Percentiles rank a stretch among this genome's conserved stretches.
Evolutionary conservation across 305 asterid genomes (phyloP).

Genomic region (Fraxinus nigra): DNA sequence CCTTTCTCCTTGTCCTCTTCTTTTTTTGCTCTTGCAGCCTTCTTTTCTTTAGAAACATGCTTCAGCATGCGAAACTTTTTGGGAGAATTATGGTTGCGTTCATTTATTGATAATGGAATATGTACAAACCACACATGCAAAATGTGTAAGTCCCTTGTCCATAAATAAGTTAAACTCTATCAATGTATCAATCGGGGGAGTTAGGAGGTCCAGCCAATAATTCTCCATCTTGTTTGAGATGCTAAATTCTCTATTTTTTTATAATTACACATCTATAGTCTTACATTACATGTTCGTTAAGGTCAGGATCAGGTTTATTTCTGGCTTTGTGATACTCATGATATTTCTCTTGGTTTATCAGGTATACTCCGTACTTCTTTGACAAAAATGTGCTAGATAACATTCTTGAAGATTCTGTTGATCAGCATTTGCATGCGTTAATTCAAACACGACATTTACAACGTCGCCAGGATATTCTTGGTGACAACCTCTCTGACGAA

Average conservation of each 20-base stretch:
- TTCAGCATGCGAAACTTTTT: too few relatives aligned
- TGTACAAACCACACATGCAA: neutral
- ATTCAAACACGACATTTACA: conserved; percentile 71
- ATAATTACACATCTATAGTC: neutral
- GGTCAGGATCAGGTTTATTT: neutral
- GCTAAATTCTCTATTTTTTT: neutral
- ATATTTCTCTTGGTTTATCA: conserved; percentile 27
- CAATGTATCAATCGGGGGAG: neutral
- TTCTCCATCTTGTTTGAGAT: neutral
- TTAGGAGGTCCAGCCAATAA: neutral
- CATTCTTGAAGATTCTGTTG: conserved; percentile 90
- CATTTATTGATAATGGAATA: neutral
- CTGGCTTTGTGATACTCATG: conserved; percentile 15
- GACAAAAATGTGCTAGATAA: conserved; percentile 78
- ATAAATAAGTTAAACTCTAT: neutral
- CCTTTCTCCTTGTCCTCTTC: neutral
- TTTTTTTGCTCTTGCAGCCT: too few relatives aligned
- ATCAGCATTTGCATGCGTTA: conserved; percentile 77
- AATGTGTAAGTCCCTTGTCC: neutral
- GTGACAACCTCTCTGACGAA: conserved; percentile 60
- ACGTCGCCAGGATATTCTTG: conserved; percentile 66
- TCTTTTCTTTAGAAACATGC: neutral
- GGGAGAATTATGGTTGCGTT: too few relatives aligned
- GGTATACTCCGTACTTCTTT: conserved; percentile 89
- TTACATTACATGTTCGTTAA: neutral